Conservation (phyloP, 2,329 filamentous ascomycete genomes). For the Lasiodiplodia theobromae region DNA sequence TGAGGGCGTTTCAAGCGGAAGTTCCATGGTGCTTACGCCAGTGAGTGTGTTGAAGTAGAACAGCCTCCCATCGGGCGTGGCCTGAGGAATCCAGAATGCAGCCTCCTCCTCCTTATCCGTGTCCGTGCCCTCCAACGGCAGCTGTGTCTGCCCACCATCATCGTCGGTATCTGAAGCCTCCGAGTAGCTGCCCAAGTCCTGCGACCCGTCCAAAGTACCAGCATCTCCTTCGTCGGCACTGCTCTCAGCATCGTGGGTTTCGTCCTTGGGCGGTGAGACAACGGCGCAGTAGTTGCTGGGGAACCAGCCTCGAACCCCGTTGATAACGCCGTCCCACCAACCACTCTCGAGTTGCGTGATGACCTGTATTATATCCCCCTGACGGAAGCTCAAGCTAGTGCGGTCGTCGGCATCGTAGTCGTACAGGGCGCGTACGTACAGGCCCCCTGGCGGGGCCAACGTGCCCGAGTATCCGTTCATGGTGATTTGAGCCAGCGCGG, state of each 20-base stretch:
- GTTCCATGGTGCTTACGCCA: slow-evolving; percentile 90
- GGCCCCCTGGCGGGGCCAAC: slow-evolving; percentile 60
- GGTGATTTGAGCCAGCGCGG: slow-evolving; percentile 33
- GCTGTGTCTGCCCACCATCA: slow-evolving; percentile 52
- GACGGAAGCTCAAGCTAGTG: slow-evolving; percentile 94
- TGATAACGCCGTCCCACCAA: slow-evolving; percentile 99
- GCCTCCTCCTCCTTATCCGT: slow-evolving; percentile 78
- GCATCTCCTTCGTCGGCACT: slow-evolving; percentile 53
- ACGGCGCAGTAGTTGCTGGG: slow-evolving; percentile 98
- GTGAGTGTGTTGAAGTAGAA: slow-evolving; percentile 99
- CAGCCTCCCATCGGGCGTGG: slow-evolving; percentile 87
- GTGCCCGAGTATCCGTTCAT: slow-evolving; percentile 62
- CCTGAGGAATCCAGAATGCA: slow-evolving; percentile 98
- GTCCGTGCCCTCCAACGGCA: slow-evolving; percentile 74
- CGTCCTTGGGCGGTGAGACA: slow-evolving; percentile 77
- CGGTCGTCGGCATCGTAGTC: slow-evolving; percentile 98
- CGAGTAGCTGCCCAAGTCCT: slow-evolving; percentile 68
- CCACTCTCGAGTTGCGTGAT: slow-evolving; percentile 97
- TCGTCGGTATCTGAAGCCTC: slow-evolving; percentile 63
- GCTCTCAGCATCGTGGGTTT: slow-evolving; percentile 62
- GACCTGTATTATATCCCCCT: slow-evolving; percentile 97
- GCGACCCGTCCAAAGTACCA: slow-evolving; percentile 39
- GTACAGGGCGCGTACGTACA: slow-evolving; percentile 96
- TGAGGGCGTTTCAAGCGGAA: slow-evolving; percentile 89
- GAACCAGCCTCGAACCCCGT: slow-evolving; percentile 97